These are phyloP conservation scores for Senecio squalidus DNA, from an alignment of 140 eudicot genomes.

Conservation along the genomic window DNA sequence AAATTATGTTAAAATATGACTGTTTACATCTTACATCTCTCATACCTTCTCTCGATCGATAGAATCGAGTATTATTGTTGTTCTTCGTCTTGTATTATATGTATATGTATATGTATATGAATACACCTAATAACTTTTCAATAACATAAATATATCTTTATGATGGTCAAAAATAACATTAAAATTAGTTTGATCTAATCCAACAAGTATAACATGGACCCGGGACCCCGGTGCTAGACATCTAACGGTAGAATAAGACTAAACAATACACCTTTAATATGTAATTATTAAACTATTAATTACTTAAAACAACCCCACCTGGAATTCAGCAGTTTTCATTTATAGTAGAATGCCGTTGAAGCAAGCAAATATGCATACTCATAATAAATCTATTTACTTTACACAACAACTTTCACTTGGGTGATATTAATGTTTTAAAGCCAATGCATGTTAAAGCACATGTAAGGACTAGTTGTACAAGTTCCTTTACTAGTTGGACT, in stretches of 20 bases:
- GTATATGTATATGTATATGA: too few relatives aligned
- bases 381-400: background rate
- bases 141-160: too few relatives aligned
- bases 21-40: too few relatives aligned
- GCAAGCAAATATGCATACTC: conserved; percentile 19
- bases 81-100: too few relatives aligned
- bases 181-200: background rate
- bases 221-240: conserved; percentile 8
- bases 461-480: conserved; percentile 8
- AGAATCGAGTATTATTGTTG: too few relatives aligned
- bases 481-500: conserved; percentile 10
- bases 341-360: conserved; percentile 42
- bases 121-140: too few relatives aligned
- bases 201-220: conserved; percentile 8
- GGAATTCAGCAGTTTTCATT: conserved; percentile 31
- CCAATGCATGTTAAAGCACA: conserved; percentile 4
- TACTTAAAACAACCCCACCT: conserved; percentile 32
- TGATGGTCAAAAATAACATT: background rate
- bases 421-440: background rate
- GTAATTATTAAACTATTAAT: conserved; percentile 15
- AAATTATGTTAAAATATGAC: too few relatives aligned
- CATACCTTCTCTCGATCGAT: too few relatives aligned
- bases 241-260: conserved; percentile 15
- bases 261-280: conserved; percentile 13
- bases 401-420: conserved; percentile 2